Evolutionary conservation across 2,329 filamentous ascomycete species (phyloP).

Genomic region (Diaporthe sp.): DNA sequence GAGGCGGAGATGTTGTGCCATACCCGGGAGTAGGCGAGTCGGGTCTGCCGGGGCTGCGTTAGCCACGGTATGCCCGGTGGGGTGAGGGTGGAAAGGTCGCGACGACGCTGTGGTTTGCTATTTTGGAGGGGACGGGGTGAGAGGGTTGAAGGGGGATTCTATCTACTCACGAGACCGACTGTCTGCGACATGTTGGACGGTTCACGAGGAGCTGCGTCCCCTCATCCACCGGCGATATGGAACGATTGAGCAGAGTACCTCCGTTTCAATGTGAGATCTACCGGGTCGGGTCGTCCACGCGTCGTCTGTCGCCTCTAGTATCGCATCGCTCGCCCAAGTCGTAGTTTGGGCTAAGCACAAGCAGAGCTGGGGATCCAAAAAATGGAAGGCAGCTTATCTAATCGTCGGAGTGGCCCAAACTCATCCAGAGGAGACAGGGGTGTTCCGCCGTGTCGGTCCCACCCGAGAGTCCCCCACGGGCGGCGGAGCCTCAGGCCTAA

Average conservation of each 20-base stretch:
- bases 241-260: background rate
- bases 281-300: background rate
- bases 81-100: no score
- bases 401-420: slow-evolving; percentile 43
- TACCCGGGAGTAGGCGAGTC: slow-evolving; percentile 93
- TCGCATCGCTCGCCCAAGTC: background rate
- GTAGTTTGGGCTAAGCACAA: background rate
- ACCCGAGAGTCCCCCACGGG: slow-evolving; percentile 5
- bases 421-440: background rate
- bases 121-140: slow-evolving; percentile 16
- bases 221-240: slow-evolving; percentile 45
- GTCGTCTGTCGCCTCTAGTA: slow-evolving; percentile 24
- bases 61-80: background rate
- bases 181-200: slow-evolving; percentile 79
- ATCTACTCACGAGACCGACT: slow-evolving; percentile 75
- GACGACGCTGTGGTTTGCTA: background rate
- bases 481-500: slow-evolving; percentile 15
- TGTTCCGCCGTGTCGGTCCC: slow-evolving; percentile 35
- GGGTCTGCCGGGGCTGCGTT: slow-evolving; percentile 72
- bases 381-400: slow-evolving; percentile 36
- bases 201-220: slow-evolving; percentile 49
- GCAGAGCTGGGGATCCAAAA: slow-evolving; percentile 35
- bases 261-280: slow-evolving; percentile 1
- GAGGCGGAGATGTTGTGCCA: slow-evolving; percentile 91
- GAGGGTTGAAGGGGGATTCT: background rate